Evolutionary conservation across 225 moss, liverwort and hornwort genomes (phyloP).

Genomic region (Sphagnum tenellum): DNA sequence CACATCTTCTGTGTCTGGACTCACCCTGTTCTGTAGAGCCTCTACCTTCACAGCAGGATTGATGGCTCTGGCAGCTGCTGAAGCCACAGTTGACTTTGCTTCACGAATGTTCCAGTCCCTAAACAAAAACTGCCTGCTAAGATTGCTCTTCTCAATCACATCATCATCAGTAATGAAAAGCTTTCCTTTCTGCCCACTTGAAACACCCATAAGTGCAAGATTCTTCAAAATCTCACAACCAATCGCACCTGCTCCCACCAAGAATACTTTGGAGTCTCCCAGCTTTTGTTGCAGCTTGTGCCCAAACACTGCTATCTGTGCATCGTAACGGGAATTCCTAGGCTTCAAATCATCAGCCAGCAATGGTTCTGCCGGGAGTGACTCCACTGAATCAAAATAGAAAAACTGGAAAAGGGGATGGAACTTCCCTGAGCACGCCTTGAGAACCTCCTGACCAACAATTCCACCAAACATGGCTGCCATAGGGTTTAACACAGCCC

Average conservation of each 20-base stretch:
- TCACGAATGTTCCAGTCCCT: constrained; percentile 99
- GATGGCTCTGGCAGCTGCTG: constrained; percentile 65
- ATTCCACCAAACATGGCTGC: constrained; percentile 99
- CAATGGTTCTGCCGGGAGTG: constrained; percentile 52
- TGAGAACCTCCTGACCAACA: constrained; percentile 96
- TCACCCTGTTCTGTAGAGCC: constrained; percentile 87
- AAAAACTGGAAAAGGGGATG: constrained; percentile 87
- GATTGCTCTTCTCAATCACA: constrained; percentile 94
- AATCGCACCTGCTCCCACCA: constrained; percentile 86
- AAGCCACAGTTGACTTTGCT: constrained; percentile 89
- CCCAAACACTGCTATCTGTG: constrained; percentile 87
- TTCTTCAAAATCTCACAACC: constrained; percentile 97
- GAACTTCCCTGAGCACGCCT: constrained; percentile 93
- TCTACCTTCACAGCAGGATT: constrained; percentile 63
- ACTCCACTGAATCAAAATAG: constrained; percentile 93
- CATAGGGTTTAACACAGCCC: constrained; percentile 85
- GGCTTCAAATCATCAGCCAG: constrained; percentile 78
- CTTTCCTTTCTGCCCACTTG: constrained; percentile 64
- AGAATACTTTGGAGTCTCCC: constrained; percentile 62
- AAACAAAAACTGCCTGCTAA: constrained; percentile 93
- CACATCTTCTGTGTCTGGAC: constrained; percentile 70
- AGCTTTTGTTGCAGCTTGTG: constrained; percentile 65
- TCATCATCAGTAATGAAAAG: constrained; percentile 87
- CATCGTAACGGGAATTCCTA: constrained; percentile 66
- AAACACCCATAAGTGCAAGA: constrained; percentile 80